phyloP scores from a whole-genome alignment of 1,284 basidiomycete genomes.

The Rhodotorula glutinis region DNA sequence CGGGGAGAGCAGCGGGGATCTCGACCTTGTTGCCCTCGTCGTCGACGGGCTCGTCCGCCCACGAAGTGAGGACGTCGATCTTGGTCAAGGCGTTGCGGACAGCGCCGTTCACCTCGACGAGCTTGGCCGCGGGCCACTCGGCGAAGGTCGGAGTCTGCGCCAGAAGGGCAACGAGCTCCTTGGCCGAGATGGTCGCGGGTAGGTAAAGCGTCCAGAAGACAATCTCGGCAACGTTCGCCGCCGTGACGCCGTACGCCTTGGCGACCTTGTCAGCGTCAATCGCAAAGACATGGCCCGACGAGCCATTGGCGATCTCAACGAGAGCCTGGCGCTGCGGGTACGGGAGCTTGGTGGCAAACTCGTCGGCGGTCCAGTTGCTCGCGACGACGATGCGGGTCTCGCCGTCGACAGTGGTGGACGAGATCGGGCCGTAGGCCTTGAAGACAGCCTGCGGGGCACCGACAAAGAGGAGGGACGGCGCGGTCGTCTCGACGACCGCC shows the following conservation, averaged over 20 bases:
- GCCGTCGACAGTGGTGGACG: slow-evolving; percentile 30
- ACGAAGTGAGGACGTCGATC: slow-evolving; percentile 32
- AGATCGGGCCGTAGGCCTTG: slow-evolving; percentile 42
- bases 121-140: slow-evolving; percentile 34
- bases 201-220: slow-evolving; percentile 41
- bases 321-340: slow-evolving; percentile 39
- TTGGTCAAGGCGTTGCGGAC: slow-evolving; percentile 39
- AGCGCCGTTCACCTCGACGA: slow-evolving; percentile 38
- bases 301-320: slow-evolving; percentile 34
- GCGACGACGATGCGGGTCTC: slow-evolving; percentile 42
- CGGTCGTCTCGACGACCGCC: slow-evolving; percentile 38
- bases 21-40: slow-evolving; percentile 38
- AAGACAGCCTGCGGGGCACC: slow-evolving; percentile 39
- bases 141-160: slow-evolving; percentile 31
- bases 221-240: slow-evolving; percentile 35
- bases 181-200: slow-evolving; percentile 38
- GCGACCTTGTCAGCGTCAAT: slow-evolving; percentile 46
- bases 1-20: slow-evolving; percentile 35
- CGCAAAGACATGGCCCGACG: slow-evolving; percentile 42
- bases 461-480: slow-evolving; percentile 41
- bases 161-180: slow-evolving; percentile 39
- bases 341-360: slow-evolving; percentile 42
- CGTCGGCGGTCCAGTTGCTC: slow-evolving; percentile 43
- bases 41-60: slow-evolving; percentile 36
- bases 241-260: slow-evolving; percentile 41